Evolutionary conservation across 2,329 filamentous ascomycete genomes (phyloP).

Genomic region (Ampelomyces quisqualis): DNA sequence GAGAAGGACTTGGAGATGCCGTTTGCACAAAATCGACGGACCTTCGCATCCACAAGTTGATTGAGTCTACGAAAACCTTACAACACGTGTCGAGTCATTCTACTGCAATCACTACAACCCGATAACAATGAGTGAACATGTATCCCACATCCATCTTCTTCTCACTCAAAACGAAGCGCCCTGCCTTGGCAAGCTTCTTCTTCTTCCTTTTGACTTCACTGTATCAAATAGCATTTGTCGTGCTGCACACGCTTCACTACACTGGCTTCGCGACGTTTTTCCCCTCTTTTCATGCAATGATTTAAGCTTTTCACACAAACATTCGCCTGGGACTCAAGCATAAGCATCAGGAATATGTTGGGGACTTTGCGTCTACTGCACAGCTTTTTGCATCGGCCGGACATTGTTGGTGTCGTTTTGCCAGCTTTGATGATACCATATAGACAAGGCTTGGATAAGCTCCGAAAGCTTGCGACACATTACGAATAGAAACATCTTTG

Average conservation of each 20-base stretch:
- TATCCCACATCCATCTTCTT: not conserved
- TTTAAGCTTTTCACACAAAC: too few relatives aligned
- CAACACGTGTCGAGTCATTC: too few relatives aligned
- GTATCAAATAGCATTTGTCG: not conserved
- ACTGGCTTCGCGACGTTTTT: not conserved
- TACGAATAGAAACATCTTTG: too few relatives aligned
- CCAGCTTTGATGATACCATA: slow-evolving; percentile 5
- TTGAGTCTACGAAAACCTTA: too few relatives aligned
- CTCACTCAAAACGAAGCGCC: too few relatives aligned
- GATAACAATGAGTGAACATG: too few relatives aligned
- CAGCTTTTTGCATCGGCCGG: not conserved
- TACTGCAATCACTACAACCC: too few relatives aligned
- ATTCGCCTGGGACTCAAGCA: too few relatives aligned
- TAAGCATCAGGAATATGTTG: not conserved
- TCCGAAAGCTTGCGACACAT: too few relatives aligned
- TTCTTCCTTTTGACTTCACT: not conserved
- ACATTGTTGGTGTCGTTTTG: not conserved
- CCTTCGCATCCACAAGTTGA: slow-evolving; percentile 9
- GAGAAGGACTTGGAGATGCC: slow-evolving; percentile 39
- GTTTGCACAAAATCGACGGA: slow-evolving; percentile 20
- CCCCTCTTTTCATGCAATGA: not conserved
- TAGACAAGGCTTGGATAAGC: too few relatives aligned
- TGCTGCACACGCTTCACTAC: not conserved
- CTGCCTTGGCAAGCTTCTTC: not conserved
- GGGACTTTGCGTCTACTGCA: not conserved